These are phyloP conservation scores for Baudoinia panamericana DNA, from an alignment of 495 filamentous ascomycete species.

Conservation along the genomic window DNA sequence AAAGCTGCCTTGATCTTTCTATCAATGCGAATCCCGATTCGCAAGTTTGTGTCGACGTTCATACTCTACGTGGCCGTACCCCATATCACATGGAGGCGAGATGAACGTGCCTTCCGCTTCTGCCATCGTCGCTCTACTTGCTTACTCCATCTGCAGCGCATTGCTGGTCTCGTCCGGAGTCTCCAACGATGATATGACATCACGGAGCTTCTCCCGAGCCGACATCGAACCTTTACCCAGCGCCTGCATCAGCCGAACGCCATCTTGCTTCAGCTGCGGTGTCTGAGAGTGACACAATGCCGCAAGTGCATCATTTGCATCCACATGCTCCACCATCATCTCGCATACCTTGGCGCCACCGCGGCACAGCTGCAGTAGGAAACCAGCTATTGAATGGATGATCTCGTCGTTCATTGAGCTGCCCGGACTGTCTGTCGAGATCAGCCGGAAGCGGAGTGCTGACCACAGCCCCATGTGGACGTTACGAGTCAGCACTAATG, in stretches of 20 bases:
- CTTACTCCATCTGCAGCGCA: no score
- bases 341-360: slow-evolving; percentile 4
- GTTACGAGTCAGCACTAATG: neutral
- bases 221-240: slow-evolving; percentile 15
- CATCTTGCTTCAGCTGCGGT: slow-evolving; percentile 13
- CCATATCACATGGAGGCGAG: no score
- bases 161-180: no score
- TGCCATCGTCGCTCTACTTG: no score
- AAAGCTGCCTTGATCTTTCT: no score
- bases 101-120: no score
- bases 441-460: neutral
- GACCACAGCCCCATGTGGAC: neutral
- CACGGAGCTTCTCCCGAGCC: no score
- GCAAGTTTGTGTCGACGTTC: no score
- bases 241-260: slow-evolving; percentile 12
- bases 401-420: slow-evolving; percentile 1
- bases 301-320: neutral
- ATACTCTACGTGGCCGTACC: no score
- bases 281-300: slow-evolving; percentile 6
- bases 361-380: slow-evolving; percentile 9
- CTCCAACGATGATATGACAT: no score
- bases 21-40: no score
- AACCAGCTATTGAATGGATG: slow-evolving; percentile 12
- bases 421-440: neutral
- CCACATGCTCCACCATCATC: neutral